These are phyloP conservation scores for Cadophora sp. DNA, from an alignment of 2,329 filamentous ascomycete species.

Conservation along the genomic window DNA sequence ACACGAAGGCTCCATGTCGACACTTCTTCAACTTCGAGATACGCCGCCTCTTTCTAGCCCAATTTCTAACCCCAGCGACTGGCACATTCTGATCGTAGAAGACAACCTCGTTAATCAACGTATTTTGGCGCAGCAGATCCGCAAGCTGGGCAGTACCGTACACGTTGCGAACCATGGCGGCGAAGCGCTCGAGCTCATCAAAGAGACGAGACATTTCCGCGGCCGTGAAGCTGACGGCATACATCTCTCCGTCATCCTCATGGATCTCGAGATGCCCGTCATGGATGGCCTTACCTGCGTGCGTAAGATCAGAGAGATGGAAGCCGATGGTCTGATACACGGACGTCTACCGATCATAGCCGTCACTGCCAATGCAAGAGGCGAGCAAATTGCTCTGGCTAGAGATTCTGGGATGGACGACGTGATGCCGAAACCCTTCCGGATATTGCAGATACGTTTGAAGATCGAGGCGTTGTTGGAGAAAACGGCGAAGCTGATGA, in stretches of 20 bases:
- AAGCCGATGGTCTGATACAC: constrained; percentile 62
- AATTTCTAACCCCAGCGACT: neutral
- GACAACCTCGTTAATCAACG: constrained; percentile 67
- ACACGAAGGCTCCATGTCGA: constrained; percentile 11
- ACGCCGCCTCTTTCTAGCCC: neutral
- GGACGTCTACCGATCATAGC: constrained; percentile 75
- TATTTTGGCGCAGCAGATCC: constrained; percentile 57
- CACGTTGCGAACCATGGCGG: constrained; percentile 69
- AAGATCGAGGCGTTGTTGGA: constrained; percentile 61
- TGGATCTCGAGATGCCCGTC: constrained; percentile 84
- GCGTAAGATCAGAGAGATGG: constrained; percentile 69
- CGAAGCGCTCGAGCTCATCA: constrained; percentile 64
- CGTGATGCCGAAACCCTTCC: constrained; percentile 81
- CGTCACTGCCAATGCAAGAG: constrained; percentile 78
- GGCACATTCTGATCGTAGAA: constrained; percentile 59
- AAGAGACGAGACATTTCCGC: constrained; percentile 48
- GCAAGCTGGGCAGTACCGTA: constrained; percentile 64
- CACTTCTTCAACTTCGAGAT: constrained; percentile 6
- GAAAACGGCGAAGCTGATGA: neutral
- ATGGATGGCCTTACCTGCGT: constrained; percentile 82
- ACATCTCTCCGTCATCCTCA: constrained; percentile 71
- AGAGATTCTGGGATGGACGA: constrained; percentile 77
- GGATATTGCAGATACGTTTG: constrained; percentile 68
- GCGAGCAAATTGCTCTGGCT: constrained; percentile 72
- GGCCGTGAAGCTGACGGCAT: constrained; percentile 34